These are phyloP conservation scores for Syzygium aqueum DNA, from an alignment of 345 rosid genomes.

Conservation along the genomic window DNA sequence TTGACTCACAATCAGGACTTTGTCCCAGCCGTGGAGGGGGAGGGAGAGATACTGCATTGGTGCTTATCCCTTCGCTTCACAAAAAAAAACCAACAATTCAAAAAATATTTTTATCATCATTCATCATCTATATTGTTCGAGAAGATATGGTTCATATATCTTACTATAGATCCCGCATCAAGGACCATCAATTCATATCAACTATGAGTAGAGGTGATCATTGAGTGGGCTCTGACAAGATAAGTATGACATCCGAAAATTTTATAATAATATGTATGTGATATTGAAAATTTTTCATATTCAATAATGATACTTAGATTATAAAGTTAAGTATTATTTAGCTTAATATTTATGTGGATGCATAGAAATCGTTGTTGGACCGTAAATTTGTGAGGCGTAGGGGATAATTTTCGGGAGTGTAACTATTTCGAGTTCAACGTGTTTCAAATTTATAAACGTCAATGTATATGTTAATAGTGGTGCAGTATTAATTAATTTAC, in stretches of 20 bases:
- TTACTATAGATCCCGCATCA: not conserved
- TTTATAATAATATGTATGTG: too few species aligned
- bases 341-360: too few species aligned
- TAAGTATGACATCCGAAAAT: fast-evolving
- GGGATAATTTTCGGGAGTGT: too few species aligned
- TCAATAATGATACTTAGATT: too few species aligned
- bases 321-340: too few species aligned
- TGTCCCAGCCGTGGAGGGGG: not conserved
- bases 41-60: not conserved
- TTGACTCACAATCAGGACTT: not conserved
- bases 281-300: too few species aligned
- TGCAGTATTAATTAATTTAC: too few species aligned
- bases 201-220: not conserved
- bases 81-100: not conserved
- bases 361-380: too few species aligned
- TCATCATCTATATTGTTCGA: fast-evolving
- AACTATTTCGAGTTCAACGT: too few species aligned
- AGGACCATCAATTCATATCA: not conserved
- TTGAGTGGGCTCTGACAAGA: fast-evolving
- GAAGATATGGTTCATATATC: not conserved
- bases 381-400: too few species aligned
- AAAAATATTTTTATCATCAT: not conserved
- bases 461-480: too few species aligned
- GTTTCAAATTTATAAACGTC: too few species aligned
- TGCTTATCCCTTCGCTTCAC: not conserved